A percentile compares a stretch with the other conserved stretches of the same genome.
These are phyloP conservation scores for Leccinum longicurvipes DNA, from an alignment of 768 basidiomycete genomes.

Conservation along the genomic window DNA sequence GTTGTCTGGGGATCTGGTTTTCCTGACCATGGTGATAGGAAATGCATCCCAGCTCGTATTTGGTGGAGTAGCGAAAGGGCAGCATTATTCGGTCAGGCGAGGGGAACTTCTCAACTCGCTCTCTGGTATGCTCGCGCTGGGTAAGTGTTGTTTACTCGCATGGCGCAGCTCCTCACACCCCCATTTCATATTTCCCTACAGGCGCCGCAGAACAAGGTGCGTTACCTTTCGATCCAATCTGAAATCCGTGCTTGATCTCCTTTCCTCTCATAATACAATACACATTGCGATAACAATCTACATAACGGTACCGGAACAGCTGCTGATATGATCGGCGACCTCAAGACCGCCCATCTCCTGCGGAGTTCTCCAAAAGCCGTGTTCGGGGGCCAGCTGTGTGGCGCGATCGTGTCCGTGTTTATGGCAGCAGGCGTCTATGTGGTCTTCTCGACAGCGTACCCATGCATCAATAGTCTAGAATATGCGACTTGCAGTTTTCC, in stretches of 20 bases:
- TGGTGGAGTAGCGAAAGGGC: conserved; percentile 55
- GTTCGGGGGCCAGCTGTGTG: conserved; percentile 57
- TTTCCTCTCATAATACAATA: background rate
- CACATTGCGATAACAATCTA: background rate
- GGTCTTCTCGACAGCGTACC: conserved; percentile 58
- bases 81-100: conserved; percentile 21
- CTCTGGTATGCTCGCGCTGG: conserved; percentile 27
- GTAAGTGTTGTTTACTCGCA: background rate
- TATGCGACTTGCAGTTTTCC: conserved; percentile 23
- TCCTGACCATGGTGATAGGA: conserved; percentile 16
- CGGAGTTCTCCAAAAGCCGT: conserved; percentile 61
- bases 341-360: conserved; percentile 69
- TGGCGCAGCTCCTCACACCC: background rate
- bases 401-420: conserved; percentile 59
- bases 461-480: conserved; percentile 44
- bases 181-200: background rate
- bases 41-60: conserved; percentile 61
- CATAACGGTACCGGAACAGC: conserved; percentile 25
- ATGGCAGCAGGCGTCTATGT: conserved; percentile 56
- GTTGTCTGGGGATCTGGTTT: background rate
- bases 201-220: conserved; percentile 25
- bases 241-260: background rate
- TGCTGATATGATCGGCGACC: conserved; percentile 63
- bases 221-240: background rate
- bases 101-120: conserved; percentile 20